phyloP scores from a whole-genome alignment of 2,329 filamentous ascomycete species.

The Aspergillus luchuensis region DNA sequence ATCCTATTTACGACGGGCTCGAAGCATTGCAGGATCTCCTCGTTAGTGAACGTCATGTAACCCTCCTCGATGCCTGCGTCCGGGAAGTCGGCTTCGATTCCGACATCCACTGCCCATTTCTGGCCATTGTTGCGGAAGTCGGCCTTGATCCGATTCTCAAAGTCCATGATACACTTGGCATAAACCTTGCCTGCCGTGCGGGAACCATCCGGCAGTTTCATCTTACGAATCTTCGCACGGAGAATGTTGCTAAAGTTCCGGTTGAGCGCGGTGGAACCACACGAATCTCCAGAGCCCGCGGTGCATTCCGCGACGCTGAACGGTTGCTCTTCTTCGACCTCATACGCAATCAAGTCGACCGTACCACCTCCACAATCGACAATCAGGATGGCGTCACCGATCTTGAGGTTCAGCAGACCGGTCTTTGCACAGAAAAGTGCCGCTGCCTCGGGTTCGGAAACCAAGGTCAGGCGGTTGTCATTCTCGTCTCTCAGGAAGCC shows the following conservation, averaged over 20 bases:
- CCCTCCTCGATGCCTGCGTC: conserved; percentile 98
- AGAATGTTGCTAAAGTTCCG: conserved; percentile 98
- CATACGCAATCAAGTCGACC: conserved; percentile 97
- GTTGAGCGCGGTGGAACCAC: conserved; percentile 96
- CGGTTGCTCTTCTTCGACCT: conserved; percentile 95
- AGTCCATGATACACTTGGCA: conserved; percentile 99
- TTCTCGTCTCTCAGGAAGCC: conserved; percentile 97
- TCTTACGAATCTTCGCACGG: conserved; percentile 96
- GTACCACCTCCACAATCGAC: conserved; percentile 98
- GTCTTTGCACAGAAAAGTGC: conserved; percentile 98
- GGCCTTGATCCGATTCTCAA: conserved; percentile 99
- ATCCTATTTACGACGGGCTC: conserved; percentile 98
- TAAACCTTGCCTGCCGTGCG: conserved; percentile 98
- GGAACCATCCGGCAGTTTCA: conserved; percentile 96
- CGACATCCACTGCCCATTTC: conserved; percentile 98
- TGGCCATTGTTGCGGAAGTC: conserved; percentile 99
- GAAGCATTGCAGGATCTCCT: conserved; percentile 98
- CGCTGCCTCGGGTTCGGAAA: conserved; percentile 95
- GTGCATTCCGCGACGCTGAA: conserved; percentile 98
- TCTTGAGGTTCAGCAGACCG: conserved; percentile 90
- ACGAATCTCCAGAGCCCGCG: conserved; percentile 94
- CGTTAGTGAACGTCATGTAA: conserved; percentile 99
- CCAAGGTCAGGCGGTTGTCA: conserved; percentile 90
- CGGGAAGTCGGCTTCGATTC: conserved; percentile 96
- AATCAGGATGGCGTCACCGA: conserved; percentile 97